These are phyloP conservation scores for Penicillium sp. DNA, from an alignment of 2,329 filamentous ascomycete genomes.

Conservation along the genomic window DNA sequence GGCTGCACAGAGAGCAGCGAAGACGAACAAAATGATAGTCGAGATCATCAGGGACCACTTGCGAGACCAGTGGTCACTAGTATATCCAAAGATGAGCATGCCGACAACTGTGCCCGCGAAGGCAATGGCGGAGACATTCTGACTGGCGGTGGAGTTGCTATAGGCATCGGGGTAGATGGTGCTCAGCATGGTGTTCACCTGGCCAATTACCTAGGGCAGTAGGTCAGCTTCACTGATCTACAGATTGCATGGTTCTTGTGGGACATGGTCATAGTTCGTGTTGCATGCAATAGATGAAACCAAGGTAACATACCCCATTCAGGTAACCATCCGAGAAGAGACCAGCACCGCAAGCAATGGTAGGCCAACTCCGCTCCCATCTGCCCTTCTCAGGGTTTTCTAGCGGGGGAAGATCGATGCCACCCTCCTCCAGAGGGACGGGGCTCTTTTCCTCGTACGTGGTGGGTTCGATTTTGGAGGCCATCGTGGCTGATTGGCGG, in stretches of 20 bases:
- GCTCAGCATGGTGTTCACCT: constrained; percentile 70
- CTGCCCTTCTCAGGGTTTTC: constrained; percentile 33
- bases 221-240: constrained; percentile 1
- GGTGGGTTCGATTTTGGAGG: constrained; percentile 8
- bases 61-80: constrained; percentile 77
- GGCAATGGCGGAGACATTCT: constrained; percentile 73
- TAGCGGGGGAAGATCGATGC: constrained; percentile 23
- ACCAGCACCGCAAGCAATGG: constrained; percentile 82
- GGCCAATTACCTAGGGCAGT: constrained; percentile 65
- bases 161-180: constrained; percentile 67
- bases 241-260: background rate
- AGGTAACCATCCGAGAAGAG: constrained; percentile 90
- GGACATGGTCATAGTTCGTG: background rate
- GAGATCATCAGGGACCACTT: constrained; percentile 76
- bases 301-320: constrained; percentile 60
- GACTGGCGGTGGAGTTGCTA: constrained; percentile 60
- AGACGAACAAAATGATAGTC: constrained; percentile 77
- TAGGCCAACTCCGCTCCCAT: constrained; percentile 61
- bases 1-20: constrained; percentile 71
- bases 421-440: constrained; percentile 5
- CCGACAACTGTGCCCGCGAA: constrained; percentile 83
- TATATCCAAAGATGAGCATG: constrained; percentile 73
- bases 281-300: background rate
- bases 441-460: background rate
- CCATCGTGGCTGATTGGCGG: constrained; percentile 2